phyloP scores from a whole-genome alignment of 129 eudicot species.

The Artemisia annua region DNA sequence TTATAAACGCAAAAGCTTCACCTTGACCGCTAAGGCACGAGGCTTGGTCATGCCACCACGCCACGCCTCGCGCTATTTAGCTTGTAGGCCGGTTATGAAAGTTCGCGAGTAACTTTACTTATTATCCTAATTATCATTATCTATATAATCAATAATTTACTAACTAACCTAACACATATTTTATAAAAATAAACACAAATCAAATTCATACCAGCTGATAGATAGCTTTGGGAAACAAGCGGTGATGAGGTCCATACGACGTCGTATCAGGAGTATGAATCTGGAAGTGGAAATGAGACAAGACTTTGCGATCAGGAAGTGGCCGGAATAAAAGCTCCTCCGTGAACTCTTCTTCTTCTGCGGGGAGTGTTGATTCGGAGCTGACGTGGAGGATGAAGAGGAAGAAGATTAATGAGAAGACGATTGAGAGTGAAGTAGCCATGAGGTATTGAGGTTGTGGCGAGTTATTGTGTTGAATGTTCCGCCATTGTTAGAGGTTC shows the following conservation, averaged over 20 bases:
- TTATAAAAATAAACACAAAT: not conserved
- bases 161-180: not conserved
- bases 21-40: too few species aligned
- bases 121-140: too few species aligned
- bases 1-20: too few species aligned
- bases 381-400: slow-evolving; percentile 33
- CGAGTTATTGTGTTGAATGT: not conserved
- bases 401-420: slow-evolving; percentile 26
- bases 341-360: slow-evolving; percentile 53
- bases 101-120: too few species aligned
- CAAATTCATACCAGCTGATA: slow-evolving; percentile 62
- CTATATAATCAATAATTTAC: too few species aligned
- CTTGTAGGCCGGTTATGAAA: too few species aligned
- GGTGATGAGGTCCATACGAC: slow-evolving; percentile 68
- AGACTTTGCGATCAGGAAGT: slow-evolving; percentile 93
- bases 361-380: slow-evolving; percentile 27
- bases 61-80: too few species aligned
- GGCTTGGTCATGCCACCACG: too few species aligned
- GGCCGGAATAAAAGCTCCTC: slow-evolving; percentile 87
- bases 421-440: slow-evolving; percentile 28
- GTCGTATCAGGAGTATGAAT: slow-evolving; percentile 55
- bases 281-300: slow-evolving; percentile 84
- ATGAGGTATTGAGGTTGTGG: slow-evolving; percentile 19
- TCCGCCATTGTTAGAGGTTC: not conserved
- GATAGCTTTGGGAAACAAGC: slow-evolving; percentile 88